Percentiles rank a stretch among this genome's conserved stretches.
These are phyloP conservation scores for Wallemia mellicola DNA, from an alignment of 1,284 basidiomycete genomes.

Conservation along the genomic window DNA sequence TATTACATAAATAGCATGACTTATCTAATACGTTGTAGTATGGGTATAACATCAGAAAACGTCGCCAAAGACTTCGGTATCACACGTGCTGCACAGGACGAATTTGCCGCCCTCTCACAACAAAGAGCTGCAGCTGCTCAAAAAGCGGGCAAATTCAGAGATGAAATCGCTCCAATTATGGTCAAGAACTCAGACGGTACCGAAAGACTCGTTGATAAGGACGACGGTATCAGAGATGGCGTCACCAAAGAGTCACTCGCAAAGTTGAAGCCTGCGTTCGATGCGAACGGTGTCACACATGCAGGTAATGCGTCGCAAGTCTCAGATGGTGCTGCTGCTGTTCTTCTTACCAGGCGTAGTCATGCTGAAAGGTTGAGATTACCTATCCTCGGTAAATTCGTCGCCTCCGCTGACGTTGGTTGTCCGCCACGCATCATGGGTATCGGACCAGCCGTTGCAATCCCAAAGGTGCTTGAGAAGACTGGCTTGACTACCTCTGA, in stretches of 20 bases:
- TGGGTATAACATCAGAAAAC: slow-evolving; percentile 94
- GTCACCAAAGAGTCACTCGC: slow-evolving; percentile 57
- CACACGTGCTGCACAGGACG: slow-evolving; percentile 44
- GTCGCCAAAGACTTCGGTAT: slow-evolving; percentile 52
- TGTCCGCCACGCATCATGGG: slow-evolving; percentile 63
- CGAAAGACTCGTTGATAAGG: slow-evolving; percentile 46
- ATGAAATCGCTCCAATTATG: slow-evolving; percentile 65
- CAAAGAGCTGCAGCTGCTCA: slow-evolving; percentile 62
- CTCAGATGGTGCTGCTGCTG: slow-evolving; percentile 90
- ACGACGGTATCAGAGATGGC: slow-evolving; percentile 77
- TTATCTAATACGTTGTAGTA: slow-evolving; percentile 13
- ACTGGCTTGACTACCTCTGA: slow-evolving; percentile 41
- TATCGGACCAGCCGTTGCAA: slow-evolving; percentile 69
- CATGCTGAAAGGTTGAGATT: slow-evolving; percentile 65
- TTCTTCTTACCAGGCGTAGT: slow-evolving; percentile 58
- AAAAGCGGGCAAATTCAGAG: slow-evolving; percentile 64
- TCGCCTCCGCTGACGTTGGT: slow-evolving; percentile 44
- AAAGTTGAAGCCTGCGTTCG: slow-evolving; percentile 85
- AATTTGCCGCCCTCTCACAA: slow-evolving; percentile 53
- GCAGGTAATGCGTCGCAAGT: slow-evolving; percentile 85
- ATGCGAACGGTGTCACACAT: slow-evolving; percentile 63
- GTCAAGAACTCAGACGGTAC: slow-evolving; percentile 57
- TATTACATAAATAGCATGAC: slow-evolving; percentile 4
- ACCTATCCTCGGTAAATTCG: slow-evolving; percentile 75
- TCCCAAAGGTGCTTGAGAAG: slow-evolving; percentile 50